Evolutionary conservation across 1,284 basidiomycete genomes (phyloP), one percentile per base, ranked within the genome.

Genomic region (Sanghuangporus sanghuang): DNA sequence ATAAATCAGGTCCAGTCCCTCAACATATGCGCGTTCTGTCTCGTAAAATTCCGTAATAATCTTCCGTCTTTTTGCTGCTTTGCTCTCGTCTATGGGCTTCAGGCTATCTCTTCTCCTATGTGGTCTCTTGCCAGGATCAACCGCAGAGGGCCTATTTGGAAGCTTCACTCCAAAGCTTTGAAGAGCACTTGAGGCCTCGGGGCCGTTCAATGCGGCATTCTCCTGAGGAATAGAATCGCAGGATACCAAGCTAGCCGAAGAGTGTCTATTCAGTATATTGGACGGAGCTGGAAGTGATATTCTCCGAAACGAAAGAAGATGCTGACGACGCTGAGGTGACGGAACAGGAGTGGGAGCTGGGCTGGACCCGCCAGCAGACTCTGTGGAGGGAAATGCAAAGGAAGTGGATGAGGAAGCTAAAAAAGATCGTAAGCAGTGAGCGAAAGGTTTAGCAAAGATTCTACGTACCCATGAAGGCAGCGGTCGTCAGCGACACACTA

Each of bases 1-100:
- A 74, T 94, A 90, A 62, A 95, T 85, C 62, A 93, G 79, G 67
- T 93, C 88, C 42, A 95, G 78, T 8, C 92, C 91, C 68, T 86
- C 82, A 12, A 93, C 82, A 70, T 95, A 95, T 0, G 86, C 82
- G 70, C 81, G 84, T 76, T 95, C 93, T 0, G 92, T 93, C 63
- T 88, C 85, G 68, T 85, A 84, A 66, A 95, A 86, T 73, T 95
- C 93, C 59, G 84, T 78, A 14, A 92, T 80, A 39, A 94, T 76
- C 70, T 82, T 84, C 50, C 78, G 74, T 59, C 85, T 75, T 69
- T 83, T 87, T 53, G 73, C 71, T 40, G 75, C 73, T 59, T 73
- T 74, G 46, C 74, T 73, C 50, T 77, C 76, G 67, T 80, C 76
- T 2, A 71, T 65, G 1, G 76, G 78, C 63, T 57, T 58, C 67